Base-by-base conservation (phyloP, 768 basidiomycete species). In the Rhizopogon roseolus region DNA sequence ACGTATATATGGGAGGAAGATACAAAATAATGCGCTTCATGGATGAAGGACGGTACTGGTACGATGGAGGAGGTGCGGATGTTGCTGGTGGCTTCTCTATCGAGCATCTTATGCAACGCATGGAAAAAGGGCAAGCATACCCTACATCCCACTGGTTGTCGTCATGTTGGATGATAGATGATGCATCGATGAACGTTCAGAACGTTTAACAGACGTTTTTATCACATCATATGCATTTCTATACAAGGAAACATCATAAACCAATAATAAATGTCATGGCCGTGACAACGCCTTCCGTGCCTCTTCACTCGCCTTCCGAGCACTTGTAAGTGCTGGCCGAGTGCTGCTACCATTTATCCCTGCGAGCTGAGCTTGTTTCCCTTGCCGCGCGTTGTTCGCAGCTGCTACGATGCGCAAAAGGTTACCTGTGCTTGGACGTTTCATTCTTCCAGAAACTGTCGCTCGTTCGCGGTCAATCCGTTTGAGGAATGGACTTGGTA, bases 401-500 rank as follows among this genome's bases (percentile, higher is more conserved):
- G 76, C 74, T 5, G 87, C 87, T 13, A 86, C 76, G 3, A 77
- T 82, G 16, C 87, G 70, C 51, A 89, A 64, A 25, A 80, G 60
- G 45, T 81, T 76, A 0, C 81, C 82, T 22, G 70, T 75, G 59
- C 81, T 84, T 32, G 72, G 69, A 44, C 81, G 66, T 60, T 78
- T 81, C 13, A 52, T 57, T 17, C 51, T 52, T 22, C 52, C 63
- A 5, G 54, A 56, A 43, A 29, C 50, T 25, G 29, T 51, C n/a
- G 43, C 25, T 46, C 61, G 61, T 38, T 74, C 75, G 25, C 73
- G 67, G 29, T 83, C 82, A 5, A 56, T 68, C 48, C 80, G 75
- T 63, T 86, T 87, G 41, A 93, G 64, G 69, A 93, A 93, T 5
- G 90, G 91, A 63, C 88, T 90, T 0, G 90, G 91, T 0, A 93